Base-by-base conservation (phyloP, 768 basidiomycete genomes). In the Xerocomus spinulosus region DNA sequence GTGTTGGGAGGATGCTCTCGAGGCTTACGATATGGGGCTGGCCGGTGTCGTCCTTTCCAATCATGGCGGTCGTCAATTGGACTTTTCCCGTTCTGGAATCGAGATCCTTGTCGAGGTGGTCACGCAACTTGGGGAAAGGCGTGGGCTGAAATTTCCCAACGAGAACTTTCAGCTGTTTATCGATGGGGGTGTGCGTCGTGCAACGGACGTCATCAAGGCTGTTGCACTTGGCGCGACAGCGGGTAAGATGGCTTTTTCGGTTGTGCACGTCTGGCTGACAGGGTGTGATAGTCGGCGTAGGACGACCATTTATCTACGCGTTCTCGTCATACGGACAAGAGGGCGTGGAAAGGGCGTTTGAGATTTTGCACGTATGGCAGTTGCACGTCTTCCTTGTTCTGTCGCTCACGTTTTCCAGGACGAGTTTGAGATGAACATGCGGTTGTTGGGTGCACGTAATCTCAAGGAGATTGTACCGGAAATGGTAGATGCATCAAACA, bases 381-480 rank as follows among this genome's bases (percentile, higher is more conserved):
- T n/a, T 9, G 9, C 3, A 14, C 2, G 5, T 29, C 23, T 33
- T 29, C 9, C 10, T 39, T 10, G 12, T 14, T 37, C 42, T 18
- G 13, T 21, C 33, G 17, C 36, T 52, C 12, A 56, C 20, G 35
- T 13, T 5, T 26, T 21, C 24, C 61, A 97, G 92, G 91, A 94
- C 56, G 95, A 99, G 67, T 92, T 99, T 58, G 91, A 94, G 73
- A 97, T 98, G 95, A 93, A 95, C 68, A 78, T 97, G 80, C 85
- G 94, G 14, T 74, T 98, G 2, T 68, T 99, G 24, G 95, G 95
- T 7, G 93, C 93, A 1, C 81, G 76, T 4, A 86, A 79, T 0
- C 65, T 98, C 36, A 77, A 76, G 44, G 91, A 97, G 28, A 71
- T 98, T 47, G 80, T 82, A 1, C 89, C 87, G 0, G 80, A 82